Evolutionary conservation across 352 stramenopile species (phyloP).

Genomic region (Heterotrichella gracilis): DNA sequence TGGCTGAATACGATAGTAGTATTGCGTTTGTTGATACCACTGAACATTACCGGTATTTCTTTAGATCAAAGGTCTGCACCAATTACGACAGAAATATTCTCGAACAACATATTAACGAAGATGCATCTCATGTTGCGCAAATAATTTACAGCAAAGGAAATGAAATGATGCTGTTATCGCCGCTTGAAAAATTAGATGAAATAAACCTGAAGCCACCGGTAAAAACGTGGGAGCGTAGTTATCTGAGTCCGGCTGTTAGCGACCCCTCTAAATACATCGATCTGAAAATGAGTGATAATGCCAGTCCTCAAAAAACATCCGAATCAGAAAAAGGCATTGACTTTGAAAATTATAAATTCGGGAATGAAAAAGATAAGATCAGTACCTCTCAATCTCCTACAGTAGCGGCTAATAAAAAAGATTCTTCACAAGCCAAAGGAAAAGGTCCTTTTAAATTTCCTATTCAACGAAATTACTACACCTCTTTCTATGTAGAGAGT

Average conservation of each 20-base stretch:
- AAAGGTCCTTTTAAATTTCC: too few relatives aligned
- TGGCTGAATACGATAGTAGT: background rate
- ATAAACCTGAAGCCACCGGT: background rate
- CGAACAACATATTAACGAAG: background rate
- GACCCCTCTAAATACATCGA: background rate
- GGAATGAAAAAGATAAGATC: background rate
- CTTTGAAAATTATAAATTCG: conserved; percentile 7
- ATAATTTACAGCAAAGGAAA: background rate
- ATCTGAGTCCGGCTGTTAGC: background rate
- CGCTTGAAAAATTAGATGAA: background rate
- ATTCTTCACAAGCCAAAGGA: background rate
- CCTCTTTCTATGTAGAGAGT: background rate
- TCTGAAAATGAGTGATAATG: background rate
- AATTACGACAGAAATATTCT: background rate
- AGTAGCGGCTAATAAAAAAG: background rate
- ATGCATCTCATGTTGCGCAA: background rate
- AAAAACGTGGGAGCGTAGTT: background rate
- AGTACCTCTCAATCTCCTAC: background rate
- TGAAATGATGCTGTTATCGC: background rate
- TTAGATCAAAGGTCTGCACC: background rate
- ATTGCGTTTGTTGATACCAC: background rate
- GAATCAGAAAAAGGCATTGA: background rate
- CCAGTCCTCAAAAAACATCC: background rate
- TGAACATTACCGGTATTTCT: conserved; percentile 2
- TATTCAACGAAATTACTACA: background rate